Evolutionary conservation across 345 rosid genomes (phyloP).

Genomic region (Moringa oleifera): DNA sequence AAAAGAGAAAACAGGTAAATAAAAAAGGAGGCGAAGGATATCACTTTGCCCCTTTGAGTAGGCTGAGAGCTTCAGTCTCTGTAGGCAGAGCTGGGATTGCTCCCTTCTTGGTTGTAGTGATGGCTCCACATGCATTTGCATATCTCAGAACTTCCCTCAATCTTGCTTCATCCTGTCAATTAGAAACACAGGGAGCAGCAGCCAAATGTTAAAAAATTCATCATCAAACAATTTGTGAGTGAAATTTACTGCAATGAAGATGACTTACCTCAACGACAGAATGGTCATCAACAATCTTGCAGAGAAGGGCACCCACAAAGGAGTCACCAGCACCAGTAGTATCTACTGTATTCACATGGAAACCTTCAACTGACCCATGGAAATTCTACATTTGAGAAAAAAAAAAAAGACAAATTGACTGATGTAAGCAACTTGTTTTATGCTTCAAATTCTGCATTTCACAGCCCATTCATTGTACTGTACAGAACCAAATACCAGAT

Average conservation of each 20-base stretch:
- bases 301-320: constrained; percentile 79
- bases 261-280: constrained; percentile 62
- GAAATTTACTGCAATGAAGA: no score
- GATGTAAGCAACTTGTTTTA: no score
- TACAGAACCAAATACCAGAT: no score
- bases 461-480: no score
- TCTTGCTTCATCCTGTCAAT: constrained; percentile 60
- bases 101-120: constrained; percentile 95
- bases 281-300: constrained; percentile 73
- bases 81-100: constrained; percentile 95
- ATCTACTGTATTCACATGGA: constrained; percentile 71
- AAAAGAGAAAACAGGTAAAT: not conserved
- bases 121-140: constrained; percentile 96
- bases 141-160: constrained; percentile 66
- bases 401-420: not conserved
- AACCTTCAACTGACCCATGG: constrained; percentile 73
- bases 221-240: no score
- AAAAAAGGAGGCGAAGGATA: not conserved
- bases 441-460: no score
- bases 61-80: constrained; percentile 44
- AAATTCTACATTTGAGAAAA: constrained; percentile 39
- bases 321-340: constrained; percentile 99
- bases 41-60: constrained; percentile 27
- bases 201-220: not conserved
- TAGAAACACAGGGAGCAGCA: not conserved